Conservation (phyloP, 352 stramenopile species). For the Bremia lactucae region DNA sequence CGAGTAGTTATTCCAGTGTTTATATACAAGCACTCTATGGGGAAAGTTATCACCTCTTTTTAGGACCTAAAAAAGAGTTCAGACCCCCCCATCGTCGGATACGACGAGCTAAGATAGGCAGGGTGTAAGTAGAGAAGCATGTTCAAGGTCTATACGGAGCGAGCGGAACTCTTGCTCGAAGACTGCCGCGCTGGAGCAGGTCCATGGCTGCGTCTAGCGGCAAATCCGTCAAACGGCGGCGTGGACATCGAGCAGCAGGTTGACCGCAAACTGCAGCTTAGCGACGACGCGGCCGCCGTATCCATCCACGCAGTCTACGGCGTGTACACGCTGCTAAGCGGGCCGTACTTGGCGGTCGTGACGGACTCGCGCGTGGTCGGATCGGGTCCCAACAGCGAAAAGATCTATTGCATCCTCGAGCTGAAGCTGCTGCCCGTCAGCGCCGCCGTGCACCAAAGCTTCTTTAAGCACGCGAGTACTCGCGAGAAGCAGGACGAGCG, state of each 20-base stretch:
- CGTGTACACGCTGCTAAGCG: conserved; percentile 55
- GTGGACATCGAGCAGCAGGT: conserved; percentile 19
- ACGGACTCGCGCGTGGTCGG: conserved; percentile 55
- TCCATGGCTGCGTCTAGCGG: conserved; percentile 41
- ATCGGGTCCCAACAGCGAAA: conserved; percentile 41
- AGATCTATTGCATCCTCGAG: conserved; percentile 48
- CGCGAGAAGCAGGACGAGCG: conserved; percentile 48
- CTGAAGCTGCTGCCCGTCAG: conserved; percentile 48
- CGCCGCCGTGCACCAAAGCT: conserved; percentile 38
- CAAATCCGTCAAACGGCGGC: conserved; percentile 12
- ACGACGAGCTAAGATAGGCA: too few relatives aligned
- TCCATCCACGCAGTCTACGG: conserved; percentile 67
- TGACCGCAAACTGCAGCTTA: conserved; percentile 11
- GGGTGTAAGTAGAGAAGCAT: too few relatives aligned
- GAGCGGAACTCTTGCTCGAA: conserved; percentile 60
- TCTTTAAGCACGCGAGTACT: conserved; percentile 33
- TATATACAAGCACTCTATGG: too few relatives aligned
- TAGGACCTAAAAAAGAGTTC: too few relatives aligned
- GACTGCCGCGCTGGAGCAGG: conserved; percentile 64
- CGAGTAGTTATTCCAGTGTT: too few relatives aligned
- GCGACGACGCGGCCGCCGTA: conserved; percentile 39
- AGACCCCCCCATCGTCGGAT: too few relatives aligned
- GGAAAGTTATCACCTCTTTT: too few relatives aligned
- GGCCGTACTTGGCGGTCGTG: conserved; percentile 60
- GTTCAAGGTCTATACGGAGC: conserved; percentile 75